Conservation (phyloP, 2,329 filamentous ascomycete genomes). For the Purpureocillium takamizusanense region DNA sequence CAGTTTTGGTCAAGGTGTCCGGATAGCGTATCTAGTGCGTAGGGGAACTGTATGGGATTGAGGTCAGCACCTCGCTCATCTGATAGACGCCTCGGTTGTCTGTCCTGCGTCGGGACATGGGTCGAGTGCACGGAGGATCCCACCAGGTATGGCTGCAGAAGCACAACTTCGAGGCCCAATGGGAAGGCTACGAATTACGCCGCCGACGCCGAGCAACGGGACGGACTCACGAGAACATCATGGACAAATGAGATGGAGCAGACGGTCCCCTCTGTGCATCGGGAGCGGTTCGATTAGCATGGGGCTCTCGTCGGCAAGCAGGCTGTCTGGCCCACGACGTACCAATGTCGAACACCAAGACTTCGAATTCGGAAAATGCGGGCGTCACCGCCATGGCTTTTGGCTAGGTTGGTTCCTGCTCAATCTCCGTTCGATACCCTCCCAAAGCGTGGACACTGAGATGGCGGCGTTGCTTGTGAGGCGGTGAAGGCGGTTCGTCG, state of each 20-base stretch:
- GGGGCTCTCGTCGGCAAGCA: not conserved
- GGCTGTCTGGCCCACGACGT: slow-evolving; percentile 8
- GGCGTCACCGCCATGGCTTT: slow-evolving; percentile 6
- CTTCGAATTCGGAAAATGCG: slow-evolving; percentile 19
- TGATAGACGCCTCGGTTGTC: no score
- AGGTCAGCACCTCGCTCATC: slow-evolving; percentile 11
- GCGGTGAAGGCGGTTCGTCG: not conserved
- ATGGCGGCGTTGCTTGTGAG: no score
- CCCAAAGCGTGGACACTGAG: no score
- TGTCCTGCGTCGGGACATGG: no score
- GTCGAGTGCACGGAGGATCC: no score
- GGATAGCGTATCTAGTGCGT: slow-evolving; percentile 60
- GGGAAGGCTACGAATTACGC: slow-evolving; percentile 4
- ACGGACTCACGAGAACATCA: slow-evolving; percentile 63
- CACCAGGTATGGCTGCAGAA: slow-evolving; percentile 8
- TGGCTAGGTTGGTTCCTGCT: no score
- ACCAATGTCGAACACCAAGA: slow-evolving; percentile 29
- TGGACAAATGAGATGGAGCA: slow-evolving; percentile 81
- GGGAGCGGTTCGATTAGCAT: not conserved
- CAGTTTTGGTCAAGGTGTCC: slow-evolving; percentile 56
- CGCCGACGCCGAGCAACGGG: slow-evolving; percentile 5
- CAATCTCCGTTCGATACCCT: no score
- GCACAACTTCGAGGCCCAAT: not conserved
- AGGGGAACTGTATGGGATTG: slow-evolving; percentile 55
- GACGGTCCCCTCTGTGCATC: slow-evolving; percentile 62